Evolutionary conservation across 176 grass and related monocot species (phyloP).

Genomic region (Poa pratensis): DNA sequence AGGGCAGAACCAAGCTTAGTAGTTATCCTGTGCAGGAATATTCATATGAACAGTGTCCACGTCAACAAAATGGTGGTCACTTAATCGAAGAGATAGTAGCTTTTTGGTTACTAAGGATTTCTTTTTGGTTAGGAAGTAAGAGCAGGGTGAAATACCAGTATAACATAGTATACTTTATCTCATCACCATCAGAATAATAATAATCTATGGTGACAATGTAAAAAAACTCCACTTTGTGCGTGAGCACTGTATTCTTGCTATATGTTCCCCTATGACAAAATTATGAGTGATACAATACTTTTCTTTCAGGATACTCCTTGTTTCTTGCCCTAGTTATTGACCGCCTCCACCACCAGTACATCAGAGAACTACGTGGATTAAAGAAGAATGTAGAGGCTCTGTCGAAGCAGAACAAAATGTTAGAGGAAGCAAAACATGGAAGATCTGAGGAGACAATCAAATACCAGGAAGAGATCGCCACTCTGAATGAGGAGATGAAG

Average conservation of each 20-base stretch:
- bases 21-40: neutral
- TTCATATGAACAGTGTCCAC: neutral
- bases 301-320: constrained; percentile 74
- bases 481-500: constrained; percentile 67
- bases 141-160: neutral
- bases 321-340: constrained; percentile 86
- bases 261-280: neutral
- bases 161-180: neutral
- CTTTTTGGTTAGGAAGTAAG: neutral
- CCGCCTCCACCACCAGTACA: constrained; percentile 80
- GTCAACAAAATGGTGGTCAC: neutral
- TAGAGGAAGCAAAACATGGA: constrained; percentile 73
- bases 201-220: neutral
- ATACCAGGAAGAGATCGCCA: constrained; percentile 51
- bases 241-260: neutral
- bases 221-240: neutral
- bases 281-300: constrained; percentile 16
- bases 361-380: constrained; percentile 68
- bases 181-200: neutral
- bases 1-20: neutral
- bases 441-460: constrained; percentile 49
- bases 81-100: neutral
- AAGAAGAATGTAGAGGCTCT: constrained; percentile 73
- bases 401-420: constrained; percentile 64
- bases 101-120: neutral